Conservation (phyloP, 2,329 filamentous ascomycete species). For the Balansia obtecta region DNA sequence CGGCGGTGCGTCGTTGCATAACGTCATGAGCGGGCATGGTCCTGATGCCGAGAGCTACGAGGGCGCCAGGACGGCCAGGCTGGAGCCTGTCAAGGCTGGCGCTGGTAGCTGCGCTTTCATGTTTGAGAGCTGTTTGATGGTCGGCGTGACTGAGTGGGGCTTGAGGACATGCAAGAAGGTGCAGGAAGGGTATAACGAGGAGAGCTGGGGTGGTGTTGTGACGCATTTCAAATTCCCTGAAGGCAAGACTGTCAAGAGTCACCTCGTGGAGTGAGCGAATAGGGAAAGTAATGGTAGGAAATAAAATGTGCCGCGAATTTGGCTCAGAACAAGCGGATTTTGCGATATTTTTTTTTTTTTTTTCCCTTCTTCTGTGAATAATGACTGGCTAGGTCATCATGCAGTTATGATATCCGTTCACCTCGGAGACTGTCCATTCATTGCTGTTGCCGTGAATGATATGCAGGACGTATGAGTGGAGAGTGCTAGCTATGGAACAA, state of each 20-base stretch:
- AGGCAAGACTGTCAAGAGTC: constrained; percentile 16
- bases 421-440: too few relatives aligned
- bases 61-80: constrained; percentile 40
- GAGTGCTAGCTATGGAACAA: too few relatives aligned
- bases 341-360: background rate
- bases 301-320: background rate
- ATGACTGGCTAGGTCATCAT: too few relatives aligned
- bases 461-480: too few relatives aligned
- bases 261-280: constrained; percentile 8
- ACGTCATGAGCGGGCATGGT: constrained; percentile 57
- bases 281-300: background rate
- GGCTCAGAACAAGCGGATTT: background rate
- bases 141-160: constrained; percentile 63
- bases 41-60: constrained; percentile 45
- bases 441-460: too few relatives aligned
- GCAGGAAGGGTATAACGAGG: constrained; percentile 39
- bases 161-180: constrained; percentile 44
- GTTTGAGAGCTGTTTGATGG: constrained; percentile 58
- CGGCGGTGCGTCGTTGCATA: constrained; percentile 50
- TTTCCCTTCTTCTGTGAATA: too few relatives aligned
- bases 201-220: constrained; percentile 65
- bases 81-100: constrained; percentile 46
- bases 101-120: constrained; percentile 54
- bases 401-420: too few relatives aligned
- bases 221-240: constrained; percentile 44